A percentile compares a stretch with the other conserved stretches of the same genome.
Evolutionary conservation across 2,329 filamentous ascomycete genomes (phyloP).

Genomic region (Calonectria pteridis): DNA sequence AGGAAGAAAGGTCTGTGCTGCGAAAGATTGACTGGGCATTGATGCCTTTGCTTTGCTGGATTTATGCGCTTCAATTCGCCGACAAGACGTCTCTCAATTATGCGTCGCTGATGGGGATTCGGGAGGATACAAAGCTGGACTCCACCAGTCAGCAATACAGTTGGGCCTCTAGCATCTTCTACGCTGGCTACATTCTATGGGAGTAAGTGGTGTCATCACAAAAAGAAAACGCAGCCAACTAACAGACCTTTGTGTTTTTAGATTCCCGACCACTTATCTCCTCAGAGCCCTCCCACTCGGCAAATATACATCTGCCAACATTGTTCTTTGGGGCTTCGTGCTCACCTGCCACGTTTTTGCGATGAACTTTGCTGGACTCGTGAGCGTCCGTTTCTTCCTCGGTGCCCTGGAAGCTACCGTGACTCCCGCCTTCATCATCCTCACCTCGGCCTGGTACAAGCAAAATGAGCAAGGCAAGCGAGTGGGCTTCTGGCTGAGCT

Average conservation of each 20-base stretch:
- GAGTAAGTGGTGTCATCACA: conserved; percentile 8
- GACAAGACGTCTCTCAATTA: conserved; percentile 50
- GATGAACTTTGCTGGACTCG: conserved; percentile 38
- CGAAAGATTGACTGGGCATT: conserved; percentile 49
- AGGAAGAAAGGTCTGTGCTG: conserved; percentile 35
- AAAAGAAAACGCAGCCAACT: neutral
- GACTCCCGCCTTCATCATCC: conserved; percentile 41
- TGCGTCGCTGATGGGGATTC: conserved; percentile 51
- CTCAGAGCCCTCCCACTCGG: conserved; percentile 49
- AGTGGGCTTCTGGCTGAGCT: conserved; percentile 42
- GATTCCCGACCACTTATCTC: conserved; percentile 47
- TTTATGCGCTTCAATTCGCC: conserved; percentile 48
- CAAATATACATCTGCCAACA: conserved; percentile 51
- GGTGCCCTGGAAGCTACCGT: conserved; percentile 43
- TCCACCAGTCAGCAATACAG: conserved; percentile 26
- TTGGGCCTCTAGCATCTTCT: conserved; percentile 31
- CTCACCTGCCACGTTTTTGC: conserved; percentile 38
- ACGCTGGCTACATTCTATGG: conserved; percentile 28
- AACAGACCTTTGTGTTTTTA: neutral
- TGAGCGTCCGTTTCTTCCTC: conserved; percentile 39
- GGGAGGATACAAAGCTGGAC: conserved; percentile 40
- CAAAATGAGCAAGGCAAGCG: conserved; percentile 49
- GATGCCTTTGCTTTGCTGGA: conserved; percentile 48
- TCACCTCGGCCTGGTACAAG: conserved; percentile 44
- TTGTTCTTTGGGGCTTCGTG: conserved; percentile 56